Conservation (phyloP, 1,139 yeast genomes). For the Candida tetrigidarum region DNA sequence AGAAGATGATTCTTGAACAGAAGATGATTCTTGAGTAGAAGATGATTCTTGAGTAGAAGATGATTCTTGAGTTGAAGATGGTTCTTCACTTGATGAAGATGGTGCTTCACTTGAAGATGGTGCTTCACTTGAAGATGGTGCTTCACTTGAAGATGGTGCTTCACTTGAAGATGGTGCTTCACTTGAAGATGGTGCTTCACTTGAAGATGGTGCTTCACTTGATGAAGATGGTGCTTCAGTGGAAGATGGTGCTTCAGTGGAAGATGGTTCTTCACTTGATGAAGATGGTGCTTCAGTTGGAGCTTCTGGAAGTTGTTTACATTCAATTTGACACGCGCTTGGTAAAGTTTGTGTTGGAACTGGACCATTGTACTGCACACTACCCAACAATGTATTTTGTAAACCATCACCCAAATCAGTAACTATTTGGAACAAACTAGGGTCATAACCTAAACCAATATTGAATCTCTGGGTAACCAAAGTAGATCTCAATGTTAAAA, state of each 20-base stretch:
- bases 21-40: background rate
- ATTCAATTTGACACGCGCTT: conserved; percentile 18
- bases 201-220: background rate
- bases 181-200: background rate
- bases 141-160: background rate
- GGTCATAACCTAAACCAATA: conserved; percentile 29
- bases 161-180: background rate
- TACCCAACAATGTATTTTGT: conserved; percentile 14
- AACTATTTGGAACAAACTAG: conserved; percentile 17
- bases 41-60: too few relatives aligned
- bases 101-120: too few relatives aligned
- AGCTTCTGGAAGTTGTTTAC: conserved; percentile 20
- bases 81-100: too few relatives aligned
- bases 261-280: background rate
- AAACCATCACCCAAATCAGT: conserved; percentile 21
- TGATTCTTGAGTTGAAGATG: conserved; percentile 10
- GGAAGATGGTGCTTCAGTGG: conserved; percentile 10
- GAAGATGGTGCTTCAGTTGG: conserved; percentile 8
- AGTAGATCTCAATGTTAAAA: conserved; percentile 21
- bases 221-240: background rate
- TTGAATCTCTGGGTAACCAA: conserved; percentile 20
- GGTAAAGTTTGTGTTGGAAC: conserved; percentile 21
- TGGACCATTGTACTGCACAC: conserved; percentile 23
- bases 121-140: background rate
- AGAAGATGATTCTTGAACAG: background rate